Conservation (phyloP, 192 early-diverging fungal species). For the Funneliformis geosporum region DNA sequence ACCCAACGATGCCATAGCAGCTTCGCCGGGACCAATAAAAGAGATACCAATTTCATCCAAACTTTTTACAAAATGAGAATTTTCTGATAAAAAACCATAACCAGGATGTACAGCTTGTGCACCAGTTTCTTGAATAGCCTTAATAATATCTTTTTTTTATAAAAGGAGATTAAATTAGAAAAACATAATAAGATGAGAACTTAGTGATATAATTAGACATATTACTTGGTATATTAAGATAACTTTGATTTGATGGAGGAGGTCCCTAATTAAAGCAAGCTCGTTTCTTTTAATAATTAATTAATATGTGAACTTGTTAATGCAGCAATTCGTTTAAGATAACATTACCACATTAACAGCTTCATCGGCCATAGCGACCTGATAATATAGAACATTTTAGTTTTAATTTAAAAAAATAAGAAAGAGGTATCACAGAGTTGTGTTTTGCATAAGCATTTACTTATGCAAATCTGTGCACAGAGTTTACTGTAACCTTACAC, state of each 20-base stretch:
- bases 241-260: constrained; percentile 75
- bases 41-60: constrained; percentile 71
- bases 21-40: constrained; percentile 71
- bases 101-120: constrained; percentile 93
- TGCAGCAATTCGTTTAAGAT: neutral
- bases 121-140: constrained; percentile 72
- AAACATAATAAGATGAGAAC: too few relatives aligned
- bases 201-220: too few relatives aligned
- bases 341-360: constrained; percentile 67
- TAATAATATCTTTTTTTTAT: constrained; percentile 60
- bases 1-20: constrained; percentile 76
- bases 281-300: neutral
- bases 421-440: too few relatives aligned
- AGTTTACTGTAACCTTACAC: too few relatives aligned
- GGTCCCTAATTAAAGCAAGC: constrained; percentile 55
- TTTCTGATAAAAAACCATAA: constrained; percentile 96
- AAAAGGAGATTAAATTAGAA: too few relatives aligned
- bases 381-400: too few relatives aligned
- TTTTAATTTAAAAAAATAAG: too few relatives aligned
- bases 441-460: too few relatives aligned
- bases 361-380: constrained; percentile 80
- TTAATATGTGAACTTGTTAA: constrained; percentile 5
- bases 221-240: constrained; percentile 66
- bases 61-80: constrained; percentile 75
- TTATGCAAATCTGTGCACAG: too few relatives aligned